Conservation (phyloP, 2,329 filamentous ascomycete genomes). For the Stachybotrys chartarum region DNA sequence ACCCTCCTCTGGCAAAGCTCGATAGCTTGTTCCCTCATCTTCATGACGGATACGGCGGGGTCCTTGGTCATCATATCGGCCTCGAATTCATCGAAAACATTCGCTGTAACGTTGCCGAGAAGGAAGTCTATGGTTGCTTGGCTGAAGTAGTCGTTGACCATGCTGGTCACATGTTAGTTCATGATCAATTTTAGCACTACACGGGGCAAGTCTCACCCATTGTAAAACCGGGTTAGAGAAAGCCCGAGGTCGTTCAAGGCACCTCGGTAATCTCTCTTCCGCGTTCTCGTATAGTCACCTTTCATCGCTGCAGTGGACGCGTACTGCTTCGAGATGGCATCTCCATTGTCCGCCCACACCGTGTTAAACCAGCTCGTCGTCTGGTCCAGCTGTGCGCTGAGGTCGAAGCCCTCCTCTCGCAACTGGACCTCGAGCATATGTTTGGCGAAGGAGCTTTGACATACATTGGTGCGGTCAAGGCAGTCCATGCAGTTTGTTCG, state of each 20-base stretch:
- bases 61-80: slow-evolving; percentile 89
- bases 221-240: slow-evolving; percentile 71
- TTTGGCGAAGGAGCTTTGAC: slow-evolving; percentile 84
- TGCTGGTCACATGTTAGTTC: slow-evolving; percentile 43
- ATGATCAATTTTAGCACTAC: background rate
- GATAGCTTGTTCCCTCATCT: slow-evolving; percentile 81
- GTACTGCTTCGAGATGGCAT: slow-evolving; percentile 92
- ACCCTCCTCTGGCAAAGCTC: slow-evolving; percentile 84
- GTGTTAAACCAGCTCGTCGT: slow-evolving; percentile 91
- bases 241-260: slow-evolving; percentile 87
- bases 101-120: slow-evolving; percentile 76
- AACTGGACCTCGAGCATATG: slow-evolving; percentile 76
- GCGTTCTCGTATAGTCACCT: slow-evolving; percentile 89
- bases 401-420: slow-evolving; percentile 65
- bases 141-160: slow-evolving; percentile 96
- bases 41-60: slow-evolving; percentile 78
- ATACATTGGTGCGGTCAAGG: slow-evolving; percentile 90
- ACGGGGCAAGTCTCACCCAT: slow-evolving; percentile 40
- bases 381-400: slow-evolving; percentile 68
- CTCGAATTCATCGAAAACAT: slow-evolving; percentile 91
- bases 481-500: slow-evolving; percentile 99
- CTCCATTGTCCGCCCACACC: slow-evolving; percentile 95
- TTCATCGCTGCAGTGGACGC: slow-evolving; percentile 93
- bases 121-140: slow-evolving; percentile 94
- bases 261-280: slow-evolving; percentile 83